Base-by-base conservation (phyloP, 192 early-diverging fungal genomes). In the Backusella tarrabulga region DNA sequence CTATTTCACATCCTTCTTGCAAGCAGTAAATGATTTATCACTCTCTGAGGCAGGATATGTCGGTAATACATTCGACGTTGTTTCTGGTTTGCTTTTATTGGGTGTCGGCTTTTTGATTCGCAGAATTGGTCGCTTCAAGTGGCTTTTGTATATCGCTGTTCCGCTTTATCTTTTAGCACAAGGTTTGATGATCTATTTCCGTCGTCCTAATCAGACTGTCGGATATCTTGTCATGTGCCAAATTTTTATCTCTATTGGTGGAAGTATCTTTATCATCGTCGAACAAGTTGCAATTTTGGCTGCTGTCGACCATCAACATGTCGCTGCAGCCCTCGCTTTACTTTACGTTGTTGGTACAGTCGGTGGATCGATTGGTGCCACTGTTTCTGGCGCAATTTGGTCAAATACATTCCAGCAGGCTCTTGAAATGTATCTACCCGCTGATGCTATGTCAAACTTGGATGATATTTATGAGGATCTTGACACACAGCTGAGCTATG, bases 201-300 rank as follows among this genome's bases (percentile, higher is more conserved):
- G 56, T 14, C 56, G 56, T 14, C 56, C 56, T 63, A 63, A 63
- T 12, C 56, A 63, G 26, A 12, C 21, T 29, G 56, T 63, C 26
- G 56, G 56, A 26, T 63, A 63, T 12, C 56, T 63, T 63, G 56
- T 63, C 26, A 63, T 63, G 56, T 63, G 69, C 14, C 69, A 71
- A 71, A 17, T 71, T 36, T 42, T 71, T 15, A 71, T 71, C 12
- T 71, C 69, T 14, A 71, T 71, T 71, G 69, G 69, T 42, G 69
- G 69, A 36, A 71, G 69, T 42, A 71, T 71, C 41, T 71, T 71
- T 32, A 71, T 71, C 29, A 40, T 71, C 6, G 34, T 34, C 14
- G 69, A 71, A 42, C 69, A 71, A 34, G 41, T 71, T 42, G 69
- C 69, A 2, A 71, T 71, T 38, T 71, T 71, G 34, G 69, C 69